Percentiles rank a stretch among this genome's conserved stretches.
Conservation (phyloP, 2,329 filamentous ascomycete genomes). For the Septoria linicola region DNA sequence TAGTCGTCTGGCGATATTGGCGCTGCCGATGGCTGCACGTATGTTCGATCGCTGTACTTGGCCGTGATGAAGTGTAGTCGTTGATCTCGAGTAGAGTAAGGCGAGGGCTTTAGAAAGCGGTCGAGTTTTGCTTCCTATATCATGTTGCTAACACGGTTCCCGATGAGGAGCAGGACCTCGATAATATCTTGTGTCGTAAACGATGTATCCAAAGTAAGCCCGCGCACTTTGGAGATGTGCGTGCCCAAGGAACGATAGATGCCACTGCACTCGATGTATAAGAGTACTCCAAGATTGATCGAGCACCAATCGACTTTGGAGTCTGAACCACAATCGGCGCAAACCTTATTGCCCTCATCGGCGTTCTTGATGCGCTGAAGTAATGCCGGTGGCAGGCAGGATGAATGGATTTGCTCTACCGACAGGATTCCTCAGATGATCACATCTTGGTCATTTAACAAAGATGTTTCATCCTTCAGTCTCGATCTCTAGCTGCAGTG, state of each 20-base stretch:
- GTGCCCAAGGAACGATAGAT: slow-evolving; percentile 95
- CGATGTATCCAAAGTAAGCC: slow-evolving; percentile 89
- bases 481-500: no score
- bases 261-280: slow-evolving; percentile 97
- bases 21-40: slow-evolving; percentile 64
- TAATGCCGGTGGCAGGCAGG: slow-evolving; percentile 60
- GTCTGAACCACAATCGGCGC: slow-evolving; percentile 88
- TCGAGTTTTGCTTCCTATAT: slow-evolving; percentile 91
- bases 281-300: slow-evolving; percentile 91
- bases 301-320: slow-evolving; percentile 98
- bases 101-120: slow-evolving; percentile 66
- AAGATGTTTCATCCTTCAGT: no score
- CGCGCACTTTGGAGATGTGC: slow-evolving; percentile 96
- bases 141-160: slow-evolving; percentile 94
- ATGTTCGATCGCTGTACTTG: slow-evolving; percentile 86
- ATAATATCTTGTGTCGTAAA: slow-evolving; percentile 97
- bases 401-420: no score
- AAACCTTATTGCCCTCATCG: slow-evolving; percentile 90
- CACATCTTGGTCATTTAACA: no score
- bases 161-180: slow-evolving; percentile 84
- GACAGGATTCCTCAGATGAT: no score
- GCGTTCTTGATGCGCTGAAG: slow-evolving; percentile 83
- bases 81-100: slow-evolving; percentile 82
- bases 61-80: slow-evolving; percentile 90
- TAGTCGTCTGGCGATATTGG: slow-evolving; percentile 83